A percentile compares a stretch with the other conserved stretches of the same genome.
Evolutionary conservation across 345 rosid genomes (phyloP).

Genomic region (Citrus medica): DNA sequence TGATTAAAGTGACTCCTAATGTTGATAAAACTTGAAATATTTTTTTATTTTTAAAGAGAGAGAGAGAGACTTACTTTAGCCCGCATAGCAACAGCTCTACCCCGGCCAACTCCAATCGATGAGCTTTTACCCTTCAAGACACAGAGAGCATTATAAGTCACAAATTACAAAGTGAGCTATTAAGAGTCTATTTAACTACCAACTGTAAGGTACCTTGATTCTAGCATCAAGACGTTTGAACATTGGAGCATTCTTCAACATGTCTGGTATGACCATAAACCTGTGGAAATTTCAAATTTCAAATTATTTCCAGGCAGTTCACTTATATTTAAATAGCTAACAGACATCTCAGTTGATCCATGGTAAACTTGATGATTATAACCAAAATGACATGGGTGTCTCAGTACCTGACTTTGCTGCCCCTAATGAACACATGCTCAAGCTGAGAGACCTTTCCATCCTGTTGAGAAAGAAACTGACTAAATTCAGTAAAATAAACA

Average conservation of each 20-base stretch:
- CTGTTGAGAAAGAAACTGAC: conserved; percentile 30
- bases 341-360: background rate
- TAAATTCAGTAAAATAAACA: background rate
- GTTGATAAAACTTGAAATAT: background rate
- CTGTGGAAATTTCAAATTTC: conserved; percentile 36
- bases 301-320: background rate
- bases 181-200: background rate
- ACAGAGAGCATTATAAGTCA: background rate
- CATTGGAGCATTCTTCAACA: conserved; percentile 98
- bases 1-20: background rate
- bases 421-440: conserved; percentile 95
- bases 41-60: background rate
- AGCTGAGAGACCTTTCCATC: conserved; percentile 97
- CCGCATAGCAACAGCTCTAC: conserved; percentile 87
- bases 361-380: background rate
- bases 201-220: conserved; percentile 54
- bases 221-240: conserved; percentile 87
- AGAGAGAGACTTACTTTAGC: conserved; percentile 60
- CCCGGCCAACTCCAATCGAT: conserved; percentile 87
- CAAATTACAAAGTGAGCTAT: background rate
- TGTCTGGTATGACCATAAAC: conserved; percentile 99
- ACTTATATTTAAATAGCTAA: background rate
- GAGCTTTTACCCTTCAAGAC: conserved; percentile 83
- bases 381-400: background rate
- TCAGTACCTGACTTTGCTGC: conserved; percentile 94